A percentile compares a stretch with the other conserved stretches of the same genome.
These are phyloP conservation scores for Royoungia palumana DNA, from an alignment of 768 basidiomycete species.

Conservation along the genomic window DNA sequence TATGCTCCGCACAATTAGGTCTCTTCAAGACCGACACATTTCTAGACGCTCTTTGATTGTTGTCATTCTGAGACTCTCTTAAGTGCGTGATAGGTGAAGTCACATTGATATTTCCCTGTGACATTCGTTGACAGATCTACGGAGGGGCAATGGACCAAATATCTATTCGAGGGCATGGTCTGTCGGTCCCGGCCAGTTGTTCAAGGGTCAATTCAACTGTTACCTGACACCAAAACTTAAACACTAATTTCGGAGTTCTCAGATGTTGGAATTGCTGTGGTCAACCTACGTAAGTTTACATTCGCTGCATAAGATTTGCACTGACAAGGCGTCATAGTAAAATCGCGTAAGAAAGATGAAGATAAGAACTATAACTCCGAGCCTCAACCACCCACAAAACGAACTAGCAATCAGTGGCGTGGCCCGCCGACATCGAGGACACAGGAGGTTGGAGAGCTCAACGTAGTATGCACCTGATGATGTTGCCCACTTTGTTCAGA, in stretches of 20 bases:
- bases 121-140: conserved; percentile 2
- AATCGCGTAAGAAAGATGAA: conserved; percentile 1
- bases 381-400: not conserved
- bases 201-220: not conserved
- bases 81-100: no score
- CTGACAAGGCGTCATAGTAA: conserved; percentile 4
- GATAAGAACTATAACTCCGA: no score
- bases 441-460: not conserved
- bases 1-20: no score
- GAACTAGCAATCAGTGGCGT: not conserved
- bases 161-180: not conserved
- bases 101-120: no score
- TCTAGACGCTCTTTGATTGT: no score
- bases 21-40: no score
- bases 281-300: conserved; percentile 10
- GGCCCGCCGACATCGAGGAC: not conserved
- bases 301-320: not conserved
- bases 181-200: not conserved
- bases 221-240: not conserved
- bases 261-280: conserved; percentile 8
- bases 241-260: not conserved
- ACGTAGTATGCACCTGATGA: conserved; percentile 1
- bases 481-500: not conserved
- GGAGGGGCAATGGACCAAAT: not conserved
- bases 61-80: no score